Base-by-base conservation (phyloP, 2,329 filamentous ascomycete species). In the Corinectria fuckeliana region DNA sequence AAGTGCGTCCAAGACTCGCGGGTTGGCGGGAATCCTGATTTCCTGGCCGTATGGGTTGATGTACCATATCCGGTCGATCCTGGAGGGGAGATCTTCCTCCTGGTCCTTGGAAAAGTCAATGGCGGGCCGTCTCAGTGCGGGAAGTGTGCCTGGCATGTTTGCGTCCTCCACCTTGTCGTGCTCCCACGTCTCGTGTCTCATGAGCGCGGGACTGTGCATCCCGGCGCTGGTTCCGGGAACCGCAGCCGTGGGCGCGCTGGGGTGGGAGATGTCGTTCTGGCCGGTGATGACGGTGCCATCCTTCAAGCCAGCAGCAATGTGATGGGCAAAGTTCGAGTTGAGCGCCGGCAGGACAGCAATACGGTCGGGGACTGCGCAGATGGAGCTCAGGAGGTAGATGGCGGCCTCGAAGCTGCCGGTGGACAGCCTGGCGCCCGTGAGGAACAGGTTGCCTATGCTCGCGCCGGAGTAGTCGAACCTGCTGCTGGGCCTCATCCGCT, bases 1-100 rank as follows among this genome's bases (percentile, higher is more conserved):
- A 1, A 98, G 75, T 0, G 92, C 87, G 7, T 87, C 83, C 0
- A 96, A 69, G 0, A 94, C 92, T 50, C 92, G 88, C 0, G 92
- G 88, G 70, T 97, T 98, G 2, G 92, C 91, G 0, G 88, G 85
- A 0, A 93, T 91, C 16, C 89, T 87, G 66, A 98, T 97, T 76
- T 97, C 93, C 73, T 97, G 92, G n/a, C 94, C 94, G 74, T 97
- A 98, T 0, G 94, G 94, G 71, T 97, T 98, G 78, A 98, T 98
- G 79, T 98, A 98, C 92, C 93, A 98, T 28, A 98, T 83, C 2
- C 93, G 81, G 54, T 88, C 82, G 67, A 98, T 96, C 25, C 91
- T 84, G 0, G 90, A 84, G 0, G 91, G 85, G 1, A 98, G 81
- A 54, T 94, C 91, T 61, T 91, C 87, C 63, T 92, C 89, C 36